Conservation (phyloP, 2,329 filamentous ascomycete genomes). For the Stagonosporopsis cucurbitacearum region DNA sequence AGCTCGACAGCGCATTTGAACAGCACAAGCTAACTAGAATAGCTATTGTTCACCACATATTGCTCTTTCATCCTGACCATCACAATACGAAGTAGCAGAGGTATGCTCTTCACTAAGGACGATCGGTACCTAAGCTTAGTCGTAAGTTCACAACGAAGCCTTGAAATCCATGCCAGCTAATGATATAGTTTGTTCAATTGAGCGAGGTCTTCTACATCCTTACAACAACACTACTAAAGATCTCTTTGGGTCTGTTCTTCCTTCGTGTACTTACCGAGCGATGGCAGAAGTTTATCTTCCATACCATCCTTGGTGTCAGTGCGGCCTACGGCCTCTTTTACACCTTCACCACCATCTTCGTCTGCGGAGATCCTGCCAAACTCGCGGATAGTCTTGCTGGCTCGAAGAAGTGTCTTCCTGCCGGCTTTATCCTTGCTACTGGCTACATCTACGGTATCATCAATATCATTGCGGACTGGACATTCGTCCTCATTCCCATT, state of each 20-base stretch:
- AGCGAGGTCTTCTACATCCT: slow-evolving; percentile 61
- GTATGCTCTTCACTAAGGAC: slow-evolving; percentile 21
- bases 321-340: slow-evolving; percentile 41
- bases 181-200: slow-evolving; percentile 38
- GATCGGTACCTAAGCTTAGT: slow-evolving; percentile 27
- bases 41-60: slow-evolving; percentile 19
- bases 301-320: slow-evolving; percentile 31
- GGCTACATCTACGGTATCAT: slow-evolving; percentile 44
- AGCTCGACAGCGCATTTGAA: background rate
- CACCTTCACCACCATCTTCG: slow-evolving; percentile 37
- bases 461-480: slow-evolving; percentile 45
- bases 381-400: slow-evolving; percentile 31
- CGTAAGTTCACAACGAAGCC: slow-evolving; percentile 16
- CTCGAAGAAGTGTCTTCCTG: slow-evolving; percentile 33
- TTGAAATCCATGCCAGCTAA: slow-evolving; percentile 4
- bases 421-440: slow-evolving; percentile 27
- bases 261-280: slow-evolving; percentile 41
- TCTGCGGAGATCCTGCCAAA: slow-evolving; percentile 38
- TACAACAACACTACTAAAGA: slow-evolving; percentile 57
- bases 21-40: background rate
- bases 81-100: slow-evolving; percentile 15
- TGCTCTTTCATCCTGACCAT: slow-evolving; percentile 29
- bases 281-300: slow-evolving; percentile 40
- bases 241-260: slow-evolving; percentile 47
- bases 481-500: slow-evolving; percentile 45